A percentile compares a stretch with the other conserved stretches of the same genome.
These are phyloP conservation scores for Cyberlindnera mississippiensis DNA, from an alignment of 805 yeast genomes.

Conservation along the genomic window DNA sequence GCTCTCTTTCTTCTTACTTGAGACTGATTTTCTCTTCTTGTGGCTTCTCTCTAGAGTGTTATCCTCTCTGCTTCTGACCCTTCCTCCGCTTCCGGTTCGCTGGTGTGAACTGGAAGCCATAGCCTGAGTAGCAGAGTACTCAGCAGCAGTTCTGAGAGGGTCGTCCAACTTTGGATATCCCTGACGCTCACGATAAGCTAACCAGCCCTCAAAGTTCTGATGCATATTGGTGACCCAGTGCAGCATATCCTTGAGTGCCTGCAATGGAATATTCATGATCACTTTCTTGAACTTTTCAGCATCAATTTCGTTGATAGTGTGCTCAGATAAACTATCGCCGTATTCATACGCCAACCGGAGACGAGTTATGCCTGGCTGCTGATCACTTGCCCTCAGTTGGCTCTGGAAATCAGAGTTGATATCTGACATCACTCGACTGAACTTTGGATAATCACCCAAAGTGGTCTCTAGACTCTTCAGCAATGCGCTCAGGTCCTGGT, in stretches of 20 bases:
- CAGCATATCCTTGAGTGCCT: constrained; percentile 4
- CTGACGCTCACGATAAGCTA: constrained; percentile 5
- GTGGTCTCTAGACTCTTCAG: constrained; percentile 12
- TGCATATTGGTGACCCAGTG: constrained; percentile 4
- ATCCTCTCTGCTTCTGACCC: neutral
- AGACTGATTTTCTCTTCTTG: constrained; percentile 7
- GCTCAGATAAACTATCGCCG: neutral
- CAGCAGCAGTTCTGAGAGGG: neutral
- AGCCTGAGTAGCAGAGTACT: too few relatives aligned
- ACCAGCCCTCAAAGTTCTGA: constrained; percentile 14
- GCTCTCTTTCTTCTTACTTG: constrained; percentile 4
- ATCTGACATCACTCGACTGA: constrained; percentile 17
- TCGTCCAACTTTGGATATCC: neutral
- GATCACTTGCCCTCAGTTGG: constrained; percentile 8
- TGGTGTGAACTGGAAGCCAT: neutral
- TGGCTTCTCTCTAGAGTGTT: neutral
- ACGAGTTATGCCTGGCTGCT: neutral
- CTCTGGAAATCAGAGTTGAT: constrained; percentile 18
- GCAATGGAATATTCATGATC: constrained; percentile 6
- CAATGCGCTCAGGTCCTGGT: constrained; percentile 1
- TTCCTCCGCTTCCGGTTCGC: neutral
- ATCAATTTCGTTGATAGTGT: neutral
- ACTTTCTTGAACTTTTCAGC: constrained; percentile 2
- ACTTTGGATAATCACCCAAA: constrained; percentile 11
- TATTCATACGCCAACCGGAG: neutral